Base-by-base conservation (phyloP, 257 asterid species). In the Scutellaria baicalensis region DNA sequence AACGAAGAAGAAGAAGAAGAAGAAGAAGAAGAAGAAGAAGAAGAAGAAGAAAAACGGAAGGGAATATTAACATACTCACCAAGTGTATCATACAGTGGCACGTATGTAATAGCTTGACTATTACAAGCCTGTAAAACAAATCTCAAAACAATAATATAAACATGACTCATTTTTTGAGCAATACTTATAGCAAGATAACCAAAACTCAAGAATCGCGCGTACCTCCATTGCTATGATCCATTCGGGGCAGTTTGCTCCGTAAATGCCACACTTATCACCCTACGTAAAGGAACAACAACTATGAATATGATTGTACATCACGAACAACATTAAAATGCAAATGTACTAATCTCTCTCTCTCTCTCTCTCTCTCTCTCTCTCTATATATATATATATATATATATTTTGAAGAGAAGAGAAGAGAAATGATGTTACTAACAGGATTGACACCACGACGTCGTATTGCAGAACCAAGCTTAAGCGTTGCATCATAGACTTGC, bases 191-290 rank as follows among this genome's bases (percentile, higher is more conserved):
- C 27, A 23, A 23, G 27, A 2, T 23, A 23, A 23, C 27, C 1
- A 23, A 27, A 27, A 27, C 4, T 38, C 16, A 35, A 20, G 8
- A n/a, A 68, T 20, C 6, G n/a, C n/a, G n/a, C n/a, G 20, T 74
- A 89, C 96, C 98, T 93, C 90, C 98, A 93, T 89, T 60, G 95
- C 83, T 66, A 89, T 84, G 55, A 93, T 84, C 98, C 97, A 93
- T 78, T 91, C 95, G 0, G 96, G 96, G 55, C 83, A 79, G 70
- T 93, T 93, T 38, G 88, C 82, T 68, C 97, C 97, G 73, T 90
- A 93, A 59, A 90, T 93, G 69, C 97, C 98, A 60, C 98, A 93
- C 50, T 75, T 80, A 50, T 83, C 95, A 14, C 98, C 98, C 98
- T 93, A 57, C 3, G 40, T 63, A 64, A 45, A 55, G 13, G 11